phyloP scores from a whole-genome alignment of 2,329 filamentous ascomycete species.

The Arthrinium phaeospermum region DNA sequence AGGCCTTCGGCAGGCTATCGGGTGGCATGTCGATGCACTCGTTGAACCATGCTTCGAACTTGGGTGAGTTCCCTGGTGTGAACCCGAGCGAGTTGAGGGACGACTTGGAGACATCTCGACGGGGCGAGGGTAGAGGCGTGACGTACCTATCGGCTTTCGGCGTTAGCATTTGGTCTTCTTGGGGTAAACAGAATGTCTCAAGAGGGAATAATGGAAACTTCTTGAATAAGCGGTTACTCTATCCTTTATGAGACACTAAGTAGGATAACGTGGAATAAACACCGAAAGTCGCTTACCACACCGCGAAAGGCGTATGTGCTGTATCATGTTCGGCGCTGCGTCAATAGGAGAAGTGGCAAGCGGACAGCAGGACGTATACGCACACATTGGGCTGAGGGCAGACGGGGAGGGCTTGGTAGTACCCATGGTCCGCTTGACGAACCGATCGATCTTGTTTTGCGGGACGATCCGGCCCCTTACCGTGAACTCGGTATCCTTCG shows the following conservation, averaged over 20 bases:
- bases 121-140: neutral
- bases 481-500: neutral
- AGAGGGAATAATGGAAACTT: no score
- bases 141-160: no score
- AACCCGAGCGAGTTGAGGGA: neutral
- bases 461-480: neutral
- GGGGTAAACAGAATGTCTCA: no score
- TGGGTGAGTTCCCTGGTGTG: neutral
- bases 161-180: no score
- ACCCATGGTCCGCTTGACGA: neutral
- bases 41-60: neutral
- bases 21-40: neutral
- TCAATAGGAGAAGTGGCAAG: neutral
- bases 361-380: neutral
- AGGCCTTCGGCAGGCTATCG: neutral
- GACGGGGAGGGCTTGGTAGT: neutral
- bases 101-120: neutral
- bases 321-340: neutral
- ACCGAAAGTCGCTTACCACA: no score
- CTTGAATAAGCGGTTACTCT: no score
- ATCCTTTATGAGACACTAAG: no score
- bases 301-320: neutral
- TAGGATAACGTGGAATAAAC: no score
- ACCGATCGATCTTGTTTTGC: constrained; percentile 8
- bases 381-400: constrained; percentile 9